Evolutionary conservation across 116 monocot species (phyloP).

Genomic region (Iris pallida): DNA sequence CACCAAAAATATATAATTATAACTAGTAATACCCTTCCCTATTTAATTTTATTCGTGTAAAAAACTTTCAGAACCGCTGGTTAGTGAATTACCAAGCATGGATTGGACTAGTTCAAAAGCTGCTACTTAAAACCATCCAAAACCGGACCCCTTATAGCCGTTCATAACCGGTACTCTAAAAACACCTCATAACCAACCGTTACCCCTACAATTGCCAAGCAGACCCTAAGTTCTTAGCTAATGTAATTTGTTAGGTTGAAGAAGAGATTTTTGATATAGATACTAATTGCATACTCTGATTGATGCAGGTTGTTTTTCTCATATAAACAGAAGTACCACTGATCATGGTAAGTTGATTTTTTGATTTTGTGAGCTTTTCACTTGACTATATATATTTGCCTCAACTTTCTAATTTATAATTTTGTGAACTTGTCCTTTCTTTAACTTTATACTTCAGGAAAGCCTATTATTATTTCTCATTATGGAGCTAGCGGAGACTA

Average conservation of each 20-base stretch:
- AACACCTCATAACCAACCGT: no score
- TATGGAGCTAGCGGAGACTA: constrained; percentile 87
- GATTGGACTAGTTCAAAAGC: no score
- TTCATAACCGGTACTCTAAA: no score
- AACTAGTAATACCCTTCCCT: no score
- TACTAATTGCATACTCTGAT: constrained; percentile 1
- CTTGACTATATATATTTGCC: neutral
- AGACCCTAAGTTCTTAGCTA: no score
- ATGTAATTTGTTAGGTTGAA: neutral
- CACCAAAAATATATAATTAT: no score
- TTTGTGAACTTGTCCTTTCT: neutral
- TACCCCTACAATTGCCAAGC: no score
- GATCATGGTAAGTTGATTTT: constrained; percentile 32
- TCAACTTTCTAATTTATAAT: neutral
- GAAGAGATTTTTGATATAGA: neutral
- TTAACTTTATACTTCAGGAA: constrained; percentile 33
- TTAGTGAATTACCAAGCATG: no score
- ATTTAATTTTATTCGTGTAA: no score
- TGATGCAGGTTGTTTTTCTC: constrained; percentile 71
- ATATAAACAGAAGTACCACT: constrained; percentile 36
- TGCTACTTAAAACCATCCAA: no score
- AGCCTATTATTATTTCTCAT: constrained; percentile 61
- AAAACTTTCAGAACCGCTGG: no score
- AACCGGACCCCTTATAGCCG: no score
- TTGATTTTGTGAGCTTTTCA: neutral